Percentiles rank a stretch among this genome's conserved stretches.
Evolutionary conservation across 768 basidiomycete species (phyloP).

Genomic region (Russula ochroleuca): DNA sequence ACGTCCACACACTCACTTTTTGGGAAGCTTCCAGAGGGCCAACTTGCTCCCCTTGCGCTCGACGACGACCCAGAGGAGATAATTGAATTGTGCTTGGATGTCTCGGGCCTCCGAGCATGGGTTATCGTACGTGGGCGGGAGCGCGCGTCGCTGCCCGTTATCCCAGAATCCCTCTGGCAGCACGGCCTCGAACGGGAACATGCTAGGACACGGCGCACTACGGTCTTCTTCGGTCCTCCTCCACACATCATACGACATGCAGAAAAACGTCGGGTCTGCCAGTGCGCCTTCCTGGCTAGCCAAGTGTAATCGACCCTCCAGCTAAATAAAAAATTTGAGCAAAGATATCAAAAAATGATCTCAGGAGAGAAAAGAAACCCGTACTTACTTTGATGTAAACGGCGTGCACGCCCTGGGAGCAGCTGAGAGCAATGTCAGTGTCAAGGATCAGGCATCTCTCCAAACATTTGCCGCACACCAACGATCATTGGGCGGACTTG

Average conservation of each 20-base stretch:
- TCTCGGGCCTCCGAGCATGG: constrained; percentile 37
- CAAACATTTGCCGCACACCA: too few relatives aligned
- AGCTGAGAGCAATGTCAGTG: constrained; percentile 41
- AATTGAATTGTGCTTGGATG: constrained; percentile 38
- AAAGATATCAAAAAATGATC: too few relatives aligned
- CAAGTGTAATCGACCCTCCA: constrained; percentile 29
- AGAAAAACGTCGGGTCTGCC: constrained; percentile 19
- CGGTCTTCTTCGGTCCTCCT: neutral
- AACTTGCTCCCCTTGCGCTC: constrained; percentile 39
- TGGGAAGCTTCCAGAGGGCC: constrained; percentile 44
- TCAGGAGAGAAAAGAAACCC: neutral
- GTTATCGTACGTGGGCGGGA: constrained; percentile 47
- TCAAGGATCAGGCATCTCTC: too few relatives aligned
- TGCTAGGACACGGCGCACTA: constrained; percentile 33
- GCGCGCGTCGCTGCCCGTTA: constrained; percentile 18
- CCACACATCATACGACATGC: constrained; percentile 24
- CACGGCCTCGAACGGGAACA: constrained; percentile 40
- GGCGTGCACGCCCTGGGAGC: constrained; percentile 38
- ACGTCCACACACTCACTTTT: constrained; percentile 38
- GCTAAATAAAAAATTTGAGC: too few relatives aligned
- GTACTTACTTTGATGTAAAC: too few relatives aligned
- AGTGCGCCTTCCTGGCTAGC: constrained; percentile 21
- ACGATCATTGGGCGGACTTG: too few relatives aligned
- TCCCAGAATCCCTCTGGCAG: constrained; percentile 20
- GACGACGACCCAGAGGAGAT: constrained; percentile 43